A percentile compares a stretch with the other conserved stretches of the same genome.
phyloP scores from a whole-genome alignment of 2,329 filamentous ascomycete species.

The Myriosclerotinia scirpicola region DNA sequence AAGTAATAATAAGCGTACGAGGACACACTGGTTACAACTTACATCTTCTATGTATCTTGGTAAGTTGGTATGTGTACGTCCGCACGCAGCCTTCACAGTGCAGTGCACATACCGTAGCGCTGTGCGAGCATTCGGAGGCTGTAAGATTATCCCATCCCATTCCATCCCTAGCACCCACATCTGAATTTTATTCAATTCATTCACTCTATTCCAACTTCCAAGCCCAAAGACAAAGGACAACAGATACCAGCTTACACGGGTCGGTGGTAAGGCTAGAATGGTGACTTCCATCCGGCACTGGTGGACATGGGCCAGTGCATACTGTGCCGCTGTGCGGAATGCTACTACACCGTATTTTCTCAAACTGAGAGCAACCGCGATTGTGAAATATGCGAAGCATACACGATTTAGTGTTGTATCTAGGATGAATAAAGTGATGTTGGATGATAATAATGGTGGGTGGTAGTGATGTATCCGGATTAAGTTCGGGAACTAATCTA shows the following conservation, averaged over 20 bases:
- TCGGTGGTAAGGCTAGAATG: constrained; percentile 10
- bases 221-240: background rate
- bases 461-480: background rate
- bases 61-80: background rate
- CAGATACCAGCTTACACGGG: constrained; percentile 3
- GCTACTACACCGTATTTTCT: background rate
- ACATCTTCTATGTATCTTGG: background rate
- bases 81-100: background rate
- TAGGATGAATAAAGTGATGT: background rate
- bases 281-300: constrained; percentile 10
- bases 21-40: background rate
- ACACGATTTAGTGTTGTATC: background rate
- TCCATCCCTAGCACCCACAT: background rate
- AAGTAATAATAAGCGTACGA: background rate
- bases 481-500: background rate
- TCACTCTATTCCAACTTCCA: background rate
- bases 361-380: background rate
- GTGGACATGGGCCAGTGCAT: background rate
- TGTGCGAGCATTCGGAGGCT: constrained; percentile 5
- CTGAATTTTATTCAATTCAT: background rate
- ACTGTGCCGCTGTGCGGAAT: background rate
- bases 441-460: background rate
- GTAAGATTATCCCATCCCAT: background rate
- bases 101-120: constrained; percentile 11
- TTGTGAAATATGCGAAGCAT: background rate